phyloP scores from a whole-genome alignment of 1,284 basidiomycete species.

The Microbotryum lychnidis-dioicae region DNA sequence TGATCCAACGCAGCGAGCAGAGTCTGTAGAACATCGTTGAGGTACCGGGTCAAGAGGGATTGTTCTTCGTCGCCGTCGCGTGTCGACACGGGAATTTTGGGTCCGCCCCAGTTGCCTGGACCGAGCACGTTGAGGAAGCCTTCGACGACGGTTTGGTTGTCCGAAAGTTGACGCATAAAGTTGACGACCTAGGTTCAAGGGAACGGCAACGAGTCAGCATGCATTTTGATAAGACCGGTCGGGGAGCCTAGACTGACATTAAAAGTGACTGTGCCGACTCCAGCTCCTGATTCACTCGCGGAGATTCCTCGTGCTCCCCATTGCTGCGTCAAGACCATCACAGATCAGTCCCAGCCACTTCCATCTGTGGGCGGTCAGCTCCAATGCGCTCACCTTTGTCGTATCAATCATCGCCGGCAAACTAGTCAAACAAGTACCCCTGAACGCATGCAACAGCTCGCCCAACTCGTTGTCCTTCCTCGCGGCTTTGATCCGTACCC shows the following conservation, averaged over 20 bases:
- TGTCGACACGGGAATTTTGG: constrained; percentile 5
- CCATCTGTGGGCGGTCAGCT: no score
- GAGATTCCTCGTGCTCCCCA: no score
- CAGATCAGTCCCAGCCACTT: no score
- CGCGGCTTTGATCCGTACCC: constrained; percentile 28
- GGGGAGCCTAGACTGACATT: no score
- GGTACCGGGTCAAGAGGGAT: constrained; percentile 12
- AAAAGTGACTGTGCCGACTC: no score
- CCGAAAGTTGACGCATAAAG: constrained; percentile 35
- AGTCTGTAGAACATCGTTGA: constrained; percentile 31
- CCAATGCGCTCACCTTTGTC: constrained; percentile 15
- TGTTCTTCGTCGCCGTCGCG: constrained; percentile 13
- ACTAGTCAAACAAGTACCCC: constrained; percentile 35
- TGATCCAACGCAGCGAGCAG: constrained; percentile 31
- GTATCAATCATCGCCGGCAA: constrained; percentile 37
- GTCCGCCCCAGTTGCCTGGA: constrained; percentile 36
- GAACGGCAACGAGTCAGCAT: not conserved
- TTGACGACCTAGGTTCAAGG: constrained; percentile 20
- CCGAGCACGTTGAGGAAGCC: constrained; percentile 34
- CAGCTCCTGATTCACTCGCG: no score
- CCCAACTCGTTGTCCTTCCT: constrained; percentile 38
- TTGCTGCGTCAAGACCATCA: not conserved
- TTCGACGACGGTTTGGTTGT: constrained; percentile 35
- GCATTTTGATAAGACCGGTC: no score
- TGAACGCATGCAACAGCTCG: constrained; percentile 36